These are phyloP conservation scores for Eucalyptus pauciflora DNA, from an alignment of 345 rosid species.

Conservation along the genomic window DNA sequence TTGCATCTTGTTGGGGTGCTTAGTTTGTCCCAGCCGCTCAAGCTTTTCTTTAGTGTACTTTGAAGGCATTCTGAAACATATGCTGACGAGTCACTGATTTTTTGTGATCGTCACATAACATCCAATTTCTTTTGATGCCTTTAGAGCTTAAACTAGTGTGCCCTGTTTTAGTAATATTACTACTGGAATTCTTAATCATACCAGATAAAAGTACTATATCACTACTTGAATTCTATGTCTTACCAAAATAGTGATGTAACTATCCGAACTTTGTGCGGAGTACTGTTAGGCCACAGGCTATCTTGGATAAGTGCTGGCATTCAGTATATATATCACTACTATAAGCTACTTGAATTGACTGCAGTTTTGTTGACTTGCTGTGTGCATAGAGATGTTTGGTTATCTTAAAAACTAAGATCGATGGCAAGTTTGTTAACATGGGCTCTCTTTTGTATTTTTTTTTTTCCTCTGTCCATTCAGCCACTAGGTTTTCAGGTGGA, in stretches of 20 bases:
- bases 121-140: not conserved
- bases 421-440: not conserved
- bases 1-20: conserved; percentile 80
- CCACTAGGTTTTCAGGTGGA: conserved; percentile 90
- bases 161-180: not conserved
- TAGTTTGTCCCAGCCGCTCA: not conserved
- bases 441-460: not conserved
- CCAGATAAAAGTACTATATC: not conserved
- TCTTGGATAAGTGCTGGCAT: not conserved
- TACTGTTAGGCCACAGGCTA: not conserved
- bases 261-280: not conserved
- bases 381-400: not conserved
- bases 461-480: conserved; percentile 14
- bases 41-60: not conserved
- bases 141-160: not conserved
- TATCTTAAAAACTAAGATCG: not conserved
- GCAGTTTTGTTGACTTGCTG: not conserved
- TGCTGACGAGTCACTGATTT: not conserved
- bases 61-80: not conserved
- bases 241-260: not conserved
- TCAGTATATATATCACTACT: not conserved
- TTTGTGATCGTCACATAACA: not conserved
- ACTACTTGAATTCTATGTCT: not conserved
- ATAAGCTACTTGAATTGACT: not conserved
- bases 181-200: not conserved